Evolutionary conservation across 2,329 filamentous ascomycete genomes (phyloP).

Genomic region (Penicillium psychrosexuale): DNA sequence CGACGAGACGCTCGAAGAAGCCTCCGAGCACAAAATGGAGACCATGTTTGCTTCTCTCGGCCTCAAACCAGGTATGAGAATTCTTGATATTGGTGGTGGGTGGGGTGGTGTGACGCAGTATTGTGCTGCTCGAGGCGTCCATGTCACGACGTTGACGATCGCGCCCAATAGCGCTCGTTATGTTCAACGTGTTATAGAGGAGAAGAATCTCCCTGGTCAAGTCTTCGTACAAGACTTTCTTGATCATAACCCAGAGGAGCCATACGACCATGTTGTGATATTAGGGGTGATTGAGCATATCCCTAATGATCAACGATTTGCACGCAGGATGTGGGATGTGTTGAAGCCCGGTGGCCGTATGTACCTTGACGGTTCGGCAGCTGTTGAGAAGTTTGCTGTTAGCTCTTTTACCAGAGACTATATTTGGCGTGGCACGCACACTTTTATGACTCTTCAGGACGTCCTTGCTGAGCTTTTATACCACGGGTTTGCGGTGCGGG

Average conservation of each 20-base stretch:
- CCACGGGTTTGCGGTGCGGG: slow-evolving; percentile 9
- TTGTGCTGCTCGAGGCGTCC: slow-evolving; percentile 15
- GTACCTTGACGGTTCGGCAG: slow-evolving; percentile 13
- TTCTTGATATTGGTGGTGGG: slow-evolving; percentile 18
- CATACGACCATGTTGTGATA: slow-evolving; percentile 7
- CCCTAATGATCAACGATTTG: slow-evolving; percentile 13
- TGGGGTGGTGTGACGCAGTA: slow-evolving; percentile 19
- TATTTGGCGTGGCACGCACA: slow-evolving; percentile 13
- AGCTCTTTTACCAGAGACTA: slow-evolving; percentile 11
- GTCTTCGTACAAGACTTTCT: slow-evolving; percentile 11
- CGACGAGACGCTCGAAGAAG: neutral
- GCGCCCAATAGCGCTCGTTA: slow-evolving; percentile 6
- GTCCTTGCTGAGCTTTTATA: slow-evolving; percentile 11
- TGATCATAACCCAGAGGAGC: slow-evolving; percentile 3
- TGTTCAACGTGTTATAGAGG: slow-evolving; percentile 2
- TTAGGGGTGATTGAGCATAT: slow-evolving; percentile 14
- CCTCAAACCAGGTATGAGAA: slow-evolving; percentile 12
- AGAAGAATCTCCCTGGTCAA: slow-evolving; percentile 3
- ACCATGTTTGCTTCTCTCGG: slow-evolving; percentile 5
- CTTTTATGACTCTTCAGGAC: slow-evolving; percentile 15
- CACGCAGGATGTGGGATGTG: slow-evolving; percentile 11
- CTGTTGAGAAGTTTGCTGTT: slow-evolving; percentile 7
- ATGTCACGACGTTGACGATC: slow-evolving; percentile 14
- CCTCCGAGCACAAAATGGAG: slow-evolving; percentile 6
- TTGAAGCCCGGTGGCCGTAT: slow-evolving; percentile 14